Base-by-base conservation (phyloP, 75 land plant genomes). In the Pinus albicaulis region DNA sequence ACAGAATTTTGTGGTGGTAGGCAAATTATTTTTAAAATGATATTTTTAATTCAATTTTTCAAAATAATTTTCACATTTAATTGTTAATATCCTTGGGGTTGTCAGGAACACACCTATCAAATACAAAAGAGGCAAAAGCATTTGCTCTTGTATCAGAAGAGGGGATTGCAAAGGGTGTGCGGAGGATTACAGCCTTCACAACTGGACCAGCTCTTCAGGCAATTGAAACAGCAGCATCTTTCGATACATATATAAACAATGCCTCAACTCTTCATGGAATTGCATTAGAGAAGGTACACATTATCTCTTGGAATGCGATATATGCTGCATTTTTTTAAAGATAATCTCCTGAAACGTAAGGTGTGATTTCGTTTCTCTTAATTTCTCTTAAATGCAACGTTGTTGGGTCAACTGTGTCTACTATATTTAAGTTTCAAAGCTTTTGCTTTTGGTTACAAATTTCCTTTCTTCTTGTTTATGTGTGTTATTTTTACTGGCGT, bases 1-100 rank as follows among this genome's bases (percentile, higher is more conserved):
- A 84, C 95, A 57, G 99, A 96, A 74, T 87, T 96, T 53, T 96
- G 99, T 88, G 99, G 99, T 76, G 99, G 99, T 96, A 70, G 22
- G 57, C 24, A 23, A 68, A 22, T 63, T n/a, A 26, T 24, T 15
- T 73, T 59, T 53, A 20, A 13, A 74, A 16, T 8, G 12, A 3
- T 20, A 3, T 56, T 15, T 23, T n/a, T 20, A 52, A 38, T 22
- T 68, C n/a, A 10, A 11, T 6, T 10, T 68, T 41, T 31, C 1
- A 31, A 1, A 31, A 31, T 31, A 31, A 36, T 26, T 23, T 73
- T 23, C 5, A 57, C 25, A 24, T 61, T n/a, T n/a, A 23, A 55
- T 8, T 73, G 62, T 73, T 28, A 73, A 20, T 15, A 34, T 8
- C 26, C 26, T 60, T 19, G 59, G 57, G 12, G 24, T 25, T 24